A percentile compares a stretch with the other conserved stretches of the same genome.
Evolutionary conservation across 345 rosid genomes (phyloP).

Genomic region (Bruguiera gymnorhiza): DNA sequence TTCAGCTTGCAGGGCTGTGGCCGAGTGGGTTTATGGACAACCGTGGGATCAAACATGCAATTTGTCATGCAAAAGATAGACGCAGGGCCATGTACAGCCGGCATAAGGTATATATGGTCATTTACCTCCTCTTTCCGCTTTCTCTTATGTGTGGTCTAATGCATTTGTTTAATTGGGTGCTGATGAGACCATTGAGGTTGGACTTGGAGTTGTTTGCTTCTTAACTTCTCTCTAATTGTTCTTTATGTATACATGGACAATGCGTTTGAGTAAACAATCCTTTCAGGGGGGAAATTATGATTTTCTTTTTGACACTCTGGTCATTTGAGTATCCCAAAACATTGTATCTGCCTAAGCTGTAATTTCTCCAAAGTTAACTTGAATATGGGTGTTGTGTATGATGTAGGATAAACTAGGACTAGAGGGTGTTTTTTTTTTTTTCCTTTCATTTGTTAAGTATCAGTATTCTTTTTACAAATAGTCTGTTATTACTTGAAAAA

Average conservation of each 20-base stretch:
- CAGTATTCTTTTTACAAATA: background rate
- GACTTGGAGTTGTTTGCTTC: background rate
- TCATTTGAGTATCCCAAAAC: background rate
- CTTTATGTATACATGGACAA: background rate
- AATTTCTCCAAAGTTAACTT: conserved; percentile 1
- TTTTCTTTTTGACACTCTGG: background rate
- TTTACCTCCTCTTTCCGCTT: background rate
- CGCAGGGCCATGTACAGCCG: conserved; percentile 41
- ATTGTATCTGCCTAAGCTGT: background rate
- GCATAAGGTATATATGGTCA: conserved; percentile 36
- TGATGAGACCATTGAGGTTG: too few relatives aligned
- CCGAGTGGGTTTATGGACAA: conserved; percentile 85
- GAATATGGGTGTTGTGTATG: background rate
- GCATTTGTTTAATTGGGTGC: too few relatives aligned
- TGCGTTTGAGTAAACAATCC: background rate
- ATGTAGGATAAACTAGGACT: background rate
- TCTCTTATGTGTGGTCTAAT: background rate
- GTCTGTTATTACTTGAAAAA: background rate
- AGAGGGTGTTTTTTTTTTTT: background rate
- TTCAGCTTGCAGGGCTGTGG: conserved; percentile 87
- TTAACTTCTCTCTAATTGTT: background rate
- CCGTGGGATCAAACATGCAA: conserved; percentile 82
- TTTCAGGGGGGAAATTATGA: background rate
- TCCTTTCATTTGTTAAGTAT: background rate
- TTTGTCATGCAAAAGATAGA: conserved; percentile 82